phyloP scores from a whole-genome alignment of 1,139 yeast species.

The Diutina scorzettiae region DNA sequence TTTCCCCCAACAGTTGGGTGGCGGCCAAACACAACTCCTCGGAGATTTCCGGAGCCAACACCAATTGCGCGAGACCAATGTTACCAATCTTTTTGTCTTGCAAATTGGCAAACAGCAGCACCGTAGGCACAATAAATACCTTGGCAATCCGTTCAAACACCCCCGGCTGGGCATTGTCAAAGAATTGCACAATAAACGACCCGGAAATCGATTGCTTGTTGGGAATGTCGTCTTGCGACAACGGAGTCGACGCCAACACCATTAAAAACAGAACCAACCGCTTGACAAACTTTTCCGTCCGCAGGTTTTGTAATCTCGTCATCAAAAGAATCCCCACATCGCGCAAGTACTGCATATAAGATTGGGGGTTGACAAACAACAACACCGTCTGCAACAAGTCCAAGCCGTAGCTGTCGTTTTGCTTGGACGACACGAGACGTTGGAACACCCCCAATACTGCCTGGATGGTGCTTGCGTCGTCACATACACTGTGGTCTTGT shows the following conservation, averaged over 20 bases:
- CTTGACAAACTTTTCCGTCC: conserved; percentile 74
- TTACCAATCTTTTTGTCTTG: conserved; percentile 67
- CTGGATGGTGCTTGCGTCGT: conserved; percentile 34
- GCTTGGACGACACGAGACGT: conserved; percentile 74
- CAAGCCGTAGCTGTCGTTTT: conserved; percentile 72
- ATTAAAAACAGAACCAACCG: conserved; percentile 59
- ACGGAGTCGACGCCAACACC: conserved; percentile 30
- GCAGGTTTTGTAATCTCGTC: conserved; percentile 67
- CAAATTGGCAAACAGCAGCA: conserved; percentile 52
- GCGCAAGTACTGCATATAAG: conserved; percentile 44
- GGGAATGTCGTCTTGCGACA: conserved; percentile 15
- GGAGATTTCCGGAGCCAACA: conserved; percentile 14
- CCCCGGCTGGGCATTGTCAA: conserved; percentile 53
- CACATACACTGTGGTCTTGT: conserved; percentile 45
- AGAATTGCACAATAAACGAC: conserved; percentile 39
- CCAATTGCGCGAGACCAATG: conserved; percentile 59
- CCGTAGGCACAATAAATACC: conserved; percentile 56
- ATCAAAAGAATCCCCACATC: conserved; percentile 68
- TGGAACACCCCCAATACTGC: conserved; percentile 96
- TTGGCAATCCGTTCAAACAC: conserved; percentile 55
- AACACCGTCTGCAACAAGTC: conserved; percentile 69
- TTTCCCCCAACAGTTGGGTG: conserved; percentile 40
- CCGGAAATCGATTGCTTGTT: conserved; percentile 23
- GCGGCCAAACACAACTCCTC: conserved; percentile 30
- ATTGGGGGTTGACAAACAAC: conserved; percentile 38